Evolutionary conservation across 1,284 basidiomycete species (phyloP), one percentile per base, ranked within the genome.

Genomic region (Ustilago trichophora): DNA sequence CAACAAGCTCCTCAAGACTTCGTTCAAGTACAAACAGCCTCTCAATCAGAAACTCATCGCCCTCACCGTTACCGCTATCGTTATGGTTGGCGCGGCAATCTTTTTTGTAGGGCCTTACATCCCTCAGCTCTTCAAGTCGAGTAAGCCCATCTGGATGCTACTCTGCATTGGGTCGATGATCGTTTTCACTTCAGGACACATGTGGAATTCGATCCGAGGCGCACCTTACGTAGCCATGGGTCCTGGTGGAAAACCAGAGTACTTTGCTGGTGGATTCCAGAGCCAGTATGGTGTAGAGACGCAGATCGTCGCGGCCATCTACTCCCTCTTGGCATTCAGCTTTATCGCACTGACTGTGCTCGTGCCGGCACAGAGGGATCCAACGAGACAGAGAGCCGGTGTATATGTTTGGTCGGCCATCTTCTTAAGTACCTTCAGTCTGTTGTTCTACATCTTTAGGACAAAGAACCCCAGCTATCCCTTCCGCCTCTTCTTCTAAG

Each of bases 141-240:
- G 33, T n/a, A 73, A 58, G 31, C 66, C 53, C 19, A 37, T 60
- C 35, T 76, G 56, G 70, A 64, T 72, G 66, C 21, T 76, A 13
- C 41, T 74, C 19, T 58, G 50, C 29, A 42, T 81, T 18, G 63
- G 49, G 2, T 58, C 56, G n/a, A 73, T 81, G 37, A 62, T 76
- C 42, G 31, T 86, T 12, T 77, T 76, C 58, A 77, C 64, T 35
- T 72, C 73, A 0, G 78, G 78, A 4, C 91, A 90, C 85, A 98
- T 99, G 96, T 99, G 96, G 85, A 92, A 91, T 73, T 89, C 89
- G 66, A 99, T 99, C 76, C 89, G 95, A 65, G 86, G 86, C 42
- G 87, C 87, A 53, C 93, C 93, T 3, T 92, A 88, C 76, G 85
- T 86, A 46, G 88, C 87, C 31, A 68, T 72, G 11, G 78, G 75